phyloP scores from a whole-genome alignment of 2,329 filamentous ascomycete species.

The Apiospora koreana region DNA sequence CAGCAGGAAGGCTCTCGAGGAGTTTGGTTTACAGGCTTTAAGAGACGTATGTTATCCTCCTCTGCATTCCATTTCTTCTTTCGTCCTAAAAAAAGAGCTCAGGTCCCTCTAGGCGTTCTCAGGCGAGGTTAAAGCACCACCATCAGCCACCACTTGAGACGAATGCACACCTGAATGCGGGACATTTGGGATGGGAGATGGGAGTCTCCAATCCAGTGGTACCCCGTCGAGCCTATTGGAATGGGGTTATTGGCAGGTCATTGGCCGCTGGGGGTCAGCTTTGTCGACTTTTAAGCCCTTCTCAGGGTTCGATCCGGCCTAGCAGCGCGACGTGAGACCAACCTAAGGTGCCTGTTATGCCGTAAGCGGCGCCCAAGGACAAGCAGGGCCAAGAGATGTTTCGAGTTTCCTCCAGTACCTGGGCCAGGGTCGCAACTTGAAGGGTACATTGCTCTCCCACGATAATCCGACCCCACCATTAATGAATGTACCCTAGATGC shows the following conservation, averaged over 20 bases:
- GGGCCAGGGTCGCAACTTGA: neutral
- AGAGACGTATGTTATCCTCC: neutral
- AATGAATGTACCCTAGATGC: no score
- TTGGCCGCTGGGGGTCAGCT: slow-evolving; percentile 1
- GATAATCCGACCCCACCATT: neutral
- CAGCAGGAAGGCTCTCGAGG: neutral
- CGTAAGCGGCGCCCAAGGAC: neutral
- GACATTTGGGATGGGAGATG: slow-evolving; percentile 5
- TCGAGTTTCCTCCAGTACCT: slow-evolving; percentile 1
- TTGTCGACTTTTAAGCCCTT: neutral
- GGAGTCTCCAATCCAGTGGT: slow-evolving; percentile 5
- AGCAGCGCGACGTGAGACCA: slow-evolving; percentile 1
- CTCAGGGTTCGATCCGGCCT: slow-evolving; percentile 2
- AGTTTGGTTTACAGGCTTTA: neutral
- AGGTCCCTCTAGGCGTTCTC: neutral
- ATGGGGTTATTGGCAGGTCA: neutral
- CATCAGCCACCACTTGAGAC: slow-evolving; percentile 11
- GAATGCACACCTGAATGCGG: slow-evolving; percentile 8
- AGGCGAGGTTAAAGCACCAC: neutral
- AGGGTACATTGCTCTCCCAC: neutral
- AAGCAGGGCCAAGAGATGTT: slow-evolving; percentile 1
- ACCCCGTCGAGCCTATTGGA: neutral
- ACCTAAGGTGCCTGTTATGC: neutral
- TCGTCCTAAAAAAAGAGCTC: neutral
- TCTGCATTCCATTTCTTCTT: neutral